Conservation (phyloP, 202 grass and related monocot genomes). For the Digitaria exilis region DNA sequence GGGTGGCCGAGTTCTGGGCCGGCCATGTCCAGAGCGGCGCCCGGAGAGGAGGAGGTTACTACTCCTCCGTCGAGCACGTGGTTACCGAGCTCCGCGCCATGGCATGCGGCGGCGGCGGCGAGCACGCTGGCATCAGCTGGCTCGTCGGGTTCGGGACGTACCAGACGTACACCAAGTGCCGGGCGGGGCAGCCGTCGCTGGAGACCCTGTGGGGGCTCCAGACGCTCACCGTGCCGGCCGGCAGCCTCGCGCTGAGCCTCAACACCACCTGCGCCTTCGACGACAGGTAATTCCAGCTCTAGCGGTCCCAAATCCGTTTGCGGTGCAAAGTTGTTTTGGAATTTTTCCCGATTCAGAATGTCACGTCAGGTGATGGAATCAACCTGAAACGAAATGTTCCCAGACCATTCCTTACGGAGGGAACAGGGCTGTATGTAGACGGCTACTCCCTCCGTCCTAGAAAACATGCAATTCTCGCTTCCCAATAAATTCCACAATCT, state of each 20-base stretch:
- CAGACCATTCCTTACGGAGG: slow-evolving; percentile 36
- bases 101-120: slow-evolving; percentile 26
- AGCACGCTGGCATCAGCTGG: slow-evolving; percentile 47
- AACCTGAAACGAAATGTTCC: slow-evolving; percentile 35
- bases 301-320: background rate
- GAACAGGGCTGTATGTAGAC: slow-evolving; percentile 12
- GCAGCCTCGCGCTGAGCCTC: slow-evolving; percentile 77
- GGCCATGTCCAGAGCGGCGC: slow-evolving; percentile 41
- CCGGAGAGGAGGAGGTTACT: slow-evolving; percentile 44
- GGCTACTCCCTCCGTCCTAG: too few species aligned
- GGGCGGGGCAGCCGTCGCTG: slow-evolving; percentile 71
- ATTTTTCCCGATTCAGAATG: slow-evolving; percentile 19
- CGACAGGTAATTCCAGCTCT: slow-evolving; percentile 38
- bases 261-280: slow-evolving; percentile 70
- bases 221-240: slow-evolving; percentile 66
- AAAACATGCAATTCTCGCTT: too few species aligned
- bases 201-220: slow-evolving; percentile 78
- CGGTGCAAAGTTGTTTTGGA: slow-evolving; percentile 19
- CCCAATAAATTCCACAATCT: too few species aligned
- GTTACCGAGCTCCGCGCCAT: slow-evolving; percentile 59
- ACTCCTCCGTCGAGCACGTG: slow-evolving; percentile 61
- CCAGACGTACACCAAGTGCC: slow-evolving; percentile 71
- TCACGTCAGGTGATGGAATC: slow-evolving; percentile 44
- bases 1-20: slow-evolving; percentile 67
- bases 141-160: slow-evolving; percentile 72